A percentile compares a stretch with the other conserved stretches of the same genome.
phyloP scores from a whole-genome alignment of 108 stramenopile genomes.

The Epithemia pelagica region DNA sequence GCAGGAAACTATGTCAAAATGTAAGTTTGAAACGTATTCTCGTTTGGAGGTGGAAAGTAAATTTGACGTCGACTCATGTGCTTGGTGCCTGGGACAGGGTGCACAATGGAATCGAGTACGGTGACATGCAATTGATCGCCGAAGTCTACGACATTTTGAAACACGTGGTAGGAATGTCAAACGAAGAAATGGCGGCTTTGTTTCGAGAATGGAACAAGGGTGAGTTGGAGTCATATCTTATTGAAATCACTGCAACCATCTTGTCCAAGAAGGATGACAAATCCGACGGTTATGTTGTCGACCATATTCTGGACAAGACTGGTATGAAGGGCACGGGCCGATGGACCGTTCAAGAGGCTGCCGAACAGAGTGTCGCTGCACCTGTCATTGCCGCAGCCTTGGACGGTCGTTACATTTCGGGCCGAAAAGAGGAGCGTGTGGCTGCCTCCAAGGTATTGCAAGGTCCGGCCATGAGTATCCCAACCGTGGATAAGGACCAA shows the following conservation, averaged over 20 bases:
- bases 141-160: constrained; percentile 94
- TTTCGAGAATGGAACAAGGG: constrained; percentile 92
- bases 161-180: constrained; percentile 74
- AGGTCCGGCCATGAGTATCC: constrained; percentile 74
- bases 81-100: constrained; percentile 22
- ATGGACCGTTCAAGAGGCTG: constrained; percentile 99
- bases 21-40: constrained; percentile 16
- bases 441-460: constrained; percentile 72
- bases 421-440: constrained; percentile 88
- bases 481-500: constrained; percentile 81
- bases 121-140: constrained; percentile 98
- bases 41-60: too few relatives aligned
- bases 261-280: constrained; percentile 81
- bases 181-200: constrained; percentile 87
- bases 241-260: constrained; percentile 96
- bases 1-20: constrained; percentile 96
- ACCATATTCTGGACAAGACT: constrained; percentile 94
- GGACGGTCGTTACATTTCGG: constrained; percentile 88
- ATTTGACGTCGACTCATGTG: too few relatives aligned
- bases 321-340: constrained; percentile 99
- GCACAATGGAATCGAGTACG: constrained; percentile 99
- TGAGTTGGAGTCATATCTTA: constrained; percentile 88
- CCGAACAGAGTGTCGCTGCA: constrained; percentile 93
- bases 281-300: constrained; percentile 74
- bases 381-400: constrained; percentile 94